Evolutionary conservation across 2,329 filamentous ascomycete genomes (phyloP), one percentile per base, ranked within the genome.

Genomic region (Harringtonia lauricola): DNA sequence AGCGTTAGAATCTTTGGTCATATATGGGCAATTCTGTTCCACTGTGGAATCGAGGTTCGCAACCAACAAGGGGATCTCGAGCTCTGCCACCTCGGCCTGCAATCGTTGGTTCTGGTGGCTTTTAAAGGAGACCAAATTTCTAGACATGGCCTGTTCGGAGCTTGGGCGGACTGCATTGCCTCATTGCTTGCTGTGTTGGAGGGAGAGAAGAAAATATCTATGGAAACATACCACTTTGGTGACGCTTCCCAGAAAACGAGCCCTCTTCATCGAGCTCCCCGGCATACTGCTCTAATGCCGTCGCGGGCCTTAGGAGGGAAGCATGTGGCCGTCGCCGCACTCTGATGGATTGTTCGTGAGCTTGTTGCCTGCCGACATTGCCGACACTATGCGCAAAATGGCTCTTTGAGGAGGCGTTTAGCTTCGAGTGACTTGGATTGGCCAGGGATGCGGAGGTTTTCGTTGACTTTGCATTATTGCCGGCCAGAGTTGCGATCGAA

Each of bases 1-100:
- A 51, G 74, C 65, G 72, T 86, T 82, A 79, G 88, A 86, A 70
- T 81, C 66, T 36, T 36, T 22, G 30, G 15, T 13, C 15, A 12
- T 18, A 8, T 10, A 14, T 33, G 14, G 7, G 14, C 14, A 10
- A 10, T 17, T 29, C 7, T 34, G n/a, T n/a, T n/a, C n/a, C n/a
- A n/a, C n/a, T n/a, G n/a, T n/a, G n/a, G n/a, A n/a, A n/a, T n/a
- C n/a, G n/a, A n/a, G n/a, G n/a, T n/a, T n/a, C n/a, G n/a, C n/a
- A n/a, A n/a, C n/a, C n/a, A n/a, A n/a, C n/a, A n/a, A n/a, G n/a
- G n/a, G n/a, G n/a, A n/a, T n/a, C n/a, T n/a, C n/a, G n/a, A n/a
- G n/a, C n/a, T n/a, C n/a, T n/a, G n/a, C n/a, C n/a, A n/a, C n/a
- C n/a, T n/a, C n/a, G n/a, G n/a, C n/a, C n/a, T n/a, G n/a, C n/a